A percentile compares a stretch with the other conserved stretches of the same genome.
These are phyloP conservation scores for Panaeolus papilionaceus DNA, from an alignment of 768 basidiomycete genomes.

Conservation along the genomic window DNA sequence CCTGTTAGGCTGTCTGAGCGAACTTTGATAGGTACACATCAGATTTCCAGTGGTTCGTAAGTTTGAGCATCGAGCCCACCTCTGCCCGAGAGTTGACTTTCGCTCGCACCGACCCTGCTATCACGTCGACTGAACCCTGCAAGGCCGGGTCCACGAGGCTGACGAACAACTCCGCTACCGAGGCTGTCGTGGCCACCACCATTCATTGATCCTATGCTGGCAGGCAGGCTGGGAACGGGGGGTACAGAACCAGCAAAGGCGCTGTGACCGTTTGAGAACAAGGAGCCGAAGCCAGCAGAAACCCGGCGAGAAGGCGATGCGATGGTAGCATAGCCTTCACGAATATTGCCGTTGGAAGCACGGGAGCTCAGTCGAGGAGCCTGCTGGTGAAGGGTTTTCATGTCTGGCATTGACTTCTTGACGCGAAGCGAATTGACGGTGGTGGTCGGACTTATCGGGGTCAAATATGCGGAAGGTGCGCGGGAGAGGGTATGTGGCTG, in stretches of 20 bases:
- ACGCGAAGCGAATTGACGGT: slow-evolving; percentile 70
- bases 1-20: slow-evolving; percentile 53
- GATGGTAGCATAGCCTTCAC: slow-evolving; percentile 86
- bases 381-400: slow-evolving; percentile 85
- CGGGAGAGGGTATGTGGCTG: slow-evolving; percentile 77
- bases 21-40: slow-evolving; percentile 43
- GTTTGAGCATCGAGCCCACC: slow-evolving; percentile 84
- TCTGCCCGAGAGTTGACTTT: slow-evolving; percentile 52
- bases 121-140: slow-evolving; percentile 78
- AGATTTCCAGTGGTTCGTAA: slow-evolving; percentile 89
- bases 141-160: slow-evolving; percentile 83
- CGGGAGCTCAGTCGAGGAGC: slow-evolving; percentile 81
- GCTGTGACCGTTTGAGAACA: slow-evolving; percentile 62
- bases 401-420: slow-evolving; percentile 99
- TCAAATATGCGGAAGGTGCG: slow-evolving; percentile 81
- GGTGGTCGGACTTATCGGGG: slow-evolving; percentile 50
- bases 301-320: slow-evolving; percentile 82
- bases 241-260: slow-evolving; percentile 60
- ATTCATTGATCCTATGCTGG: slow-evolving; percentile 56
- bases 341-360: slow-evolving; percentile 88
- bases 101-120: slow-evolving; percentile 55
- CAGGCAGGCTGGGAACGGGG: slow-evolving; percentile 80
- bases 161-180: slow-evolving; percentile 70
- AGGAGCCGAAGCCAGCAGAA: slow-evolving; percentile 71
- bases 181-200: slow-evolving; percentile 51